Percentiles rank a stretch among this genome's conserved stretches.
Conservation (phyloP, 805 yeast genomes). For the Komagataella phaffii region DNA sequence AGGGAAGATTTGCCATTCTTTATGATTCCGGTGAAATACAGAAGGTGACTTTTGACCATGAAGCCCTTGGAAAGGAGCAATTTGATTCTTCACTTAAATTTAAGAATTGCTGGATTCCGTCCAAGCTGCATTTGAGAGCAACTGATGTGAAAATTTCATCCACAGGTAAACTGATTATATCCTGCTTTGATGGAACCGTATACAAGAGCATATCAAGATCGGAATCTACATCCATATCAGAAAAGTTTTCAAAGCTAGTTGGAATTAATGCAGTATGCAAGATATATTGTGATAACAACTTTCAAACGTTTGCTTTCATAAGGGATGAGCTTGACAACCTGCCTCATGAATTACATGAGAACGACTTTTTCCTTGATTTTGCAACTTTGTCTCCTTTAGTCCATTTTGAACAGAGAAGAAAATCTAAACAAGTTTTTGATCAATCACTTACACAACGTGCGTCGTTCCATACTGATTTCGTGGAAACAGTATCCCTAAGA, state of each 20-base stretch:
- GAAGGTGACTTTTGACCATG: constrained; percentile 17
- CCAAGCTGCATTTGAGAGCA: constrained; percentile 40
- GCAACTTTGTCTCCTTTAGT: constrained; percentile 36
- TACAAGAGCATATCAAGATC: constrained; percentile 28
- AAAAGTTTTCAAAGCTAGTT: constrained; percentile 24
- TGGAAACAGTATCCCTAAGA: neutral
- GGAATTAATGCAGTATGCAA: constrained; percentile 40
- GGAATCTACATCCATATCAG: constrained; percentile 3
- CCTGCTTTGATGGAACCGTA: constrained; percentile 59
- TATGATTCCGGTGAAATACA: constrained; percentile 50
- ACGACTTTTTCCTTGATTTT: constrained; percentile 38
- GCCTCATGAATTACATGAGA: constrained; percentile 36
- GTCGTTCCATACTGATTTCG: neutral
- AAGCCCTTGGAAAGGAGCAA: constrained; percentile 16
- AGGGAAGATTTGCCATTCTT: constrained; percentile 28
- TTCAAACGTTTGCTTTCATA: constrained; percentile 53
- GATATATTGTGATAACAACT: constrained; percentile 54
- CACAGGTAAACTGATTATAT: constrained; percentile 57
- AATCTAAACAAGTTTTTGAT: neutral
- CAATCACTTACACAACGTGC: neutral
- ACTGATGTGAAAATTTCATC: constrained; percentile 54
- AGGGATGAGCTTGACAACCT: constrained; percentile 49
- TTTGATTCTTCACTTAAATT: constrained; percentile 32
- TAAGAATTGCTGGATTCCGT: constrained; percentile 47
- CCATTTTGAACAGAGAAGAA: constrained; percentile 8